Conservation (phyloP, 768 basidiomycete genomes). For the Amanita molliuscula region DNA sequence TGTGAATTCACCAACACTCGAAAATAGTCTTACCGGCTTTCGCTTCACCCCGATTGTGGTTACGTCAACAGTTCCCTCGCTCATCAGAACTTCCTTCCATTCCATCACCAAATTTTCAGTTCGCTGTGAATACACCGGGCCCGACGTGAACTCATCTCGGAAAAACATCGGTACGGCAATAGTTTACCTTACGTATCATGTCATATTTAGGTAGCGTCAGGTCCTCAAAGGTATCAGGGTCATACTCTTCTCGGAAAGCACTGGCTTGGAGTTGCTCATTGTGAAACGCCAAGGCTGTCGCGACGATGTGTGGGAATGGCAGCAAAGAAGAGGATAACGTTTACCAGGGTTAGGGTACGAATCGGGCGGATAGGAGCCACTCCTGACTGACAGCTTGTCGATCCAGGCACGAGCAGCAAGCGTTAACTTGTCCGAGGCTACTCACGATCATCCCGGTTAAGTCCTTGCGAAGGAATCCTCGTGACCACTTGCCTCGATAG, state of each 20-base stretch:
- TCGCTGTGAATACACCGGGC: conserved; percentile 40
- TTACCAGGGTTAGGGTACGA: conserved; percentile 85
- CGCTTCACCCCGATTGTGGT: conserved; percentile 50
- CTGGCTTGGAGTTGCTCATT: conserved; percentile 86
- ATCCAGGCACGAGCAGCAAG: conserved; percentile 66
- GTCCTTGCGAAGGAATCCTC: not conserved
- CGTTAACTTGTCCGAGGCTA: conserved; percentile 61
- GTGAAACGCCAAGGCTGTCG: conserved; percentile 71
- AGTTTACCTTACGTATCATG: conserved; percentile 65
- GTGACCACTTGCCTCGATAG: conserved; percentile 39
- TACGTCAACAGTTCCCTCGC: conserved; percentile 58
- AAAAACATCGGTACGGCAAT: not conserved
- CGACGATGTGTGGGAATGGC: not conserved
- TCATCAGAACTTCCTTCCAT: conserved; percentile 57
- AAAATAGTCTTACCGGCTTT: conserved; percentile 46
- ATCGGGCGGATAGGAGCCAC: conserved; percentile 79
- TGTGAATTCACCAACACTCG: not conserved
- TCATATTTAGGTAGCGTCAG: conserved; percentile 68
- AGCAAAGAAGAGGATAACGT: conserved; percentile 14
- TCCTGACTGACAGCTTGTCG: conserved; percentile 67
- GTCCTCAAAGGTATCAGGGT: conserved; percentile 71
- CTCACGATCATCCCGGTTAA: conserved; percentile 6
- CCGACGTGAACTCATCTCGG: not conserved
- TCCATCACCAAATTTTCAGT: conserved; percentile 56
- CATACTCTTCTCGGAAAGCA: conserved; percentile 87